Evolutionary conservation across 140 eudicot species (phyloP).

Genomic region (Bidens hawaiensis): DNA sequence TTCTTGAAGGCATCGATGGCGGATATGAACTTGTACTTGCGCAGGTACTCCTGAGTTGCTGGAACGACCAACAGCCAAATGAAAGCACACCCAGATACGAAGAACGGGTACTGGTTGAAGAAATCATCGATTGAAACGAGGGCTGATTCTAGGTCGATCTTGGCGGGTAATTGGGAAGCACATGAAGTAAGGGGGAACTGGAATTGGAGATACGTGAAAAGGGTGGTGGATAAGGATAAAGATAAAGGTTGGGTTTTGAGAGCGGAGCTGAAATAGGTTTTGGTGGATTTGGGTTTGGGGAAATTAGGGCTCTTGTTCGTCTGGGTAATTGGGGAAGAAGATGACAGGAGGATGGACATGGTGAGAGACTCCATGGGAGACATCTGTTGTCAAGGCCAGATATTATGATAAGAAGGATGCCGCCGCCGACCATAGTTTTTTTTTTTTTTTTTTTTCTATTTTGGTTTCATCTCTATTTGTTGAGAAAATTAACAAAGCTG

Average conservation of each 20-base stretch:
- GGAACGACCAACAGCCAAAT: constrained; percentile 82
- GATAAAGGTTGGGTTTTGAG: constrained; percentile 29
- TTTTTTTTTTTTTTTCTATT: no score
- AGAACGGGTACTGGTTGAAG: constrained; percentile 64
- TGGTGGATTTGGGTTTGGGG: constrained; percentile 18
- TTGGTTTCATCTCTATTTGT: no score
- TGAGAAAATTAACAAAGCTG: no score
- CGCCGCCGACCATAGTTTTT: no score
- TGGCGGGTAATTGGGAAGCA: constrained; percentile 59
- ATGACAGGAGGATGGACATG: constrained; percentile 41
- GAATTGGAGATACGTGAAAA: constrained; percentile 27
- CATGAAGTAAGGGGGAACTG: constrained; percentile 46
- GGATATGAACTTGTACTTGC: constrained; percentile 56
- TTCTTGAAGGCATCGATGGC: constrained; percentile 78
- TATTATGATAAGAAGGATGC: no score
- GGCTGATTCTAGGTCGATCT: constrained; percentile 60
- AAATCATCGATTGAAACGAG: constrained; percentile 77
- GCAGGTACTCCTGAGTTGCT: constrained; percentile 41
- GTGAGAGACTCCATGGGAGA: constrained; percentile 73
- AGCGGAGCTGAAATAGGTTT: constrained; percentile 8
- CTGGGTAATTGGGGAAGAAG: constrained; percentile 63
- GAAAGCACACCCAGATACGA: constrained; percentile 68
- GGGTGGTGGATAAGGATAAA: no score
- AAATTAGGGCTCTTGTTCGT: no score
- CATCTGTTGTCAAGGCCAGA: no score